Evolutionary conservation across 2,329 filamentous ascomycete genomes (phyloP).

Genomic region (Truncatella angustata): DNA sequence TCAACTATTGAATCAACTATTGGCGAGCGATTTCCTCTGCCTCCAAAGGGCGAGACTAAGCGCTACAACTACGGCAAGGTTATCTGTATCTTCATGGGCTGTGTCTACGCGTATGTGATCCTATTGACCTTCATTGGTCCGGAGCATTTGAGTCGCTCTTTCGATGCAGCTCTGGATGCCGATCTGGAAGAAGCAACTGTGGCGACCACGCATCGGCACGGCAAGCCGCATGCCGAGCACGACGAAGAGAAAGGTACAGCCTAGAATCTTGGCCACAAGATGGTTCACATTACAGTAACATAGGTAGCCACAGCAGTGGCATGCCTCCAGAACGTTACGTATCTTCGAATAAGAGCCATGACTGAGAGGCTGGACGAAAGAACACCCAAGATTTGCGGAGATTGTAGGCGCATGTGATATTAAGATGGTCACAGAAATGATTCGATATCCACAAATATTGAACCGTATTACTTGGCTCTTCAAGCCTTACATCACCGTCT

Average conservation of each 20-base stretch:
- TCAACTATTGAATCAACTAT: conserved; percentile 76
- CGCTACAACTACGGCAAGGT: conserved; percentile 78
- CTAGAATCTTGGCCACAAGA: conserved; percentile 9
- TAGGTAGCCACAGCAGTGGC: too few relatives aligned
- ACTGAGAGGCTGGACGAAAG: too few relatives aligned
- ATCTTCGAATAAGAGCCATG: too few relatives aligned
- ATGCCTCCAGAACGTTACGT: too few relatives aligned
- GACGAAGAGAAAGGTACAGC: conserved; percentile 26
- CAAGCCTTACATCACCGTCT: too few relatives aligned
- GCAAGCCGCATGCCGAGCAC: conserved; percentile 19
- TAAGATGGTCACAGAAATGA: too few relatives aligned
- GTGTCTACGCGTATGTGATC: conserved; percentile 67
- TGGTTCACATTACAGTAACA: too few relatives aligned
- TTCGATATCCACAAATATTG: too few relatives aligned
- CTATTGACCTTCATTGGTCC: conserved; percentile 62
- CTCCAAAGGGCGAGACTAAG: conserved; percentile 46
- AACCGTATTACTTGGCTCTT: too few relatives aligned
- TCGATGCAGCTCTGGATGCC: conserved; percentile 48
- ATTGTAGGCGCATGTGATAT: too few relatives aligned
- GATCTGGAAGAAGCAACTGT: conserved; percentile 46
- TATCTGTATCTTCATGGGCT: conserved; percentile 89
- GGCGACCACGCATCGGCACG: conserved; percentile 31
- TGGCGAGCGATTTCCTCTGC: conserved; percentile 71
- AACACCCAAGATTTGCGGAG: too few relatives aligned
- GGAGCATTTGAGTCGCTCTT: conserved; percentile 50